These are phyloP conservation scores for Lachnellula occidentalis DNA, from an alignment of 2,329 filamentous ascomycete species.

Conservation along the genomic window DNA sequence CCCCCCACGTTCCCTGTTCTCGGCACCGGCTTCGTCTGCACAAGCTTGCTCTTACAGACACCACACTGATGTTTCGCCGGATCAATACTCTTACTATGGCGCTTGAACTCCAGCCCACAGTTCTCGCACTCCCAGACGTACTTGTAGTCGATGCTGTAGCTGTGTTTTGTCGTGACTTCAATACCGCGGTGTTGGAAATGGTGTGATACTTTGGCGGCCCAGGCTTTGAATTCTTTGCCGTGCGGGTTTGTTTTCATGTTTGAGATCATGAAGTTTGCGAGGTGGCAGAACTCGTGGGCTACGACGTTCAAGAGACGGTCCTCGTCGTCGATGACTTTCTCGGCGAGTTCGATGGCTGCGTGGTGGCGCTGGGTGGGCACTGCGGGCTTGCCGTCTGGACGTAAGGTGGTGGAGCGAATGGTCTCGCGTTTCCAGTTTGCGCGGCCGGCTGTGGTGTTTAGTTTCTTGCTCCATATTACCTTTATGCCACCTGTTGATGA, in stretches of 20 bases:
- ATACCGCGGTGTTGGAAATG: conserved; percentile 60
- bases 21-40: conserved; percentile 76
- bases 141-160: conserved; percentile 86
- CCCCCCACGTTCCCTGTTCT: conserved; percentile 36
- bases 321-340: conserved; percentile 78
- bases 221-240: conserved; percentile 76
- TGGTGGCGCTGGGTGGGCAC: conserved; percentile 44
- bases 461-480: conserved; percentile 69
- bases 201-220: conserved; percentile 52
- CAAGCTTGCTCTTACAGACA: conserved; percentile 61
- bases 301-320: conserved; percentile 79
- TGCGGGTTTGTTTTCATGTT: conserved; percentile 72
- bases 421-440: conserved; percentile 66
- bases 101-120: conserved; percentile 69
- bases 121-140: conserved; percentile 75
- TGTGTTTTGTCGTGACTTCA: conserved; percentile 82
- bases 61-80: conserved; percentile 67
- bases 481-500: conserved; percentile 63
- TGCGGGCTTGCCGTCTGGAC: neutral
- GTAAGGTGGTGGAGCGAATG: conserved; percentile 31
- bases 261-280: conserved; percentile 85
- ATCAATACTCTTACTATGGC: conserved; percentile 84
- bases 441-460: conserved; percentile 73
- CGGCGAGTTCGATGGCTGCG: conserved; percentile 80
- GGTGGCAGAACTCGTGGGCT: conserved; percentile 95